Base-by-base conservation (phyloP, 1,284 basidiomycete genomes). In the Ustilago shanxiensis region DNA sequence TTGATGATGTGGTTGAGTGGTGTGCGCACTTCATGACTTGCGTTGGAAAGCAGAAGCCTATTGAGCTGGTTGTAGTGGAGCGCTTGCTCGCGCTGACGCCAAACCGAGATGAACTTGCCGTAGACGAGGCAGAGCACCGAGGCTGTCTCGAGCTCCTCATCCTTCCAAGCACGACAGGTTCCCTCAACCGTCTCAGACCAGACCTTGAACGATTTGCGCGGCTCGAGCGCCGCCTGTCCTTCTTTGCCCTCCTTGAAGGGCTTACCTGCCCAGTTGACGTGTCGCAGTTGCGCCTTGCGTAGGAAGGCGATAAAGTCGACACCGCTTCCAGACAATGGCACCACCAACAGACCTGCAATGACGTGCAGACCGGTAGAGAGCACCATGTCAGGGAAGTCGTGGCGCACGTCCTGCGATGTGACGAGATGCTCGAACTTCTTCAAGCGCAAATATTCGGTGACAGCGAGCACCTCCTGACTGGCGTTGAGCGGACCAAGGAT, bases 71-170 rank as follows among this genome's bases (percentile, higher is more conserved):
- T 94, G 14, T 90, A 90, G 83, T 91, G 91, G 72, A 93, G 86
- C 16, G 92, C 92, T 47, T 88, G 90, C 86, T 95, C 93, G 82
- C 93, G 93, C 84, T 95, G 92, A 76, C 93, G 88, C 93, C 93
- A 95, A 3, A 95, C 93, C 83, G 93, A 92, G 76, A 93, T 93
- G 87, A 94, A 94, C 68, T 93, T 92, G 51, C 92, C 92, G 78
- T 93, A 93, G 11, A 95, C 92, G 26, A 95, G 87, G 18, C 93
- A 91, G n/a, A 95, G 88, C 5, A 95, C 92, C 45, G 91, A 91
- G 0, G 93, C 93, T 3, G 93, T 94, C 86, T 95, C 93, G 52
- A 95, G 86, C 84, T 95, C 93, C 81, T 95, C 93, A 68, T 95
- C 93, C 13, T 92, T 92, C 93, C 93, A 96, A 6, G 88, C 88